Conservation (phyloP, 2,329 filamentous ascomycete species). For the Cladosporium sp. region DNA sequence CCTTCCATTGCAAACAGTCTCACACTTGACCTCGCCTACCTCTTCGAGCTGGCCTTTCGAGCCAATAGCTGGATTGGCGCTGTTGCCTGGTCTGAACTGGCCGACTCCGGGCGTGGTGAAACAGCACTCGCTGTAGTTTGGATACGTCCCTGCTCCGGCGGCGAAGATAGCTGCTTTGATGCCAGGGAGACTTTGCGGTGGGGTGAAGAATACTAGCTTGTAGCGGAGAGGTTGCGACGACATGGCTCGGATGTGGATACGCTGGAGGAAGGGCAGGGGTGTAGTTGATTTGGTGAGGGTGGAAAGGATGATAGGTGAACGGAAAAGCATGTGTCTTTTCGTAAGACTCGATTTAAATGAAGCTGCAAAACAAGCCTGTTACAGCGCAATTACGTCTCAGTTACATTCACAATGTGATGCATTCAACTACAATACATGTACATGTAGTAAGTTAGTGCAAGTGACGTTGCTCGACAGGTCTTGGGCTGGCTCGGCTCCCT, state of each 20-base stretch:
- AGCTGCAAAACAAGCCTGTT: too few species aligned
- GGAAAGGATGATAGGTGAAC: too few species aligned
- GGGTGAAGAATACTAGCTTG: slow-evolving; percentile 46
- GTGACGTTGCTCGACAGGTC: too few species aligned
- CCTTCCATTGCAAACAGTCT: slow-evolving; percentile 59
- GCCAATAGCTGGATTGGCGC: slow-evolving; percentile 62
- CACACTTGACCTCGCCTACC: slow-evolving; percentile 58
- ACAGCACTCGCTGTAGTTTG: slow-evolving; percentile 43
- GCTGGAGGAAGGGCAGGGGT: too few species aligned
- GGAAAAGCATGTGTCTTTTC: too few species aligned
- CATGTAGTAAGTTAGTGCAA: too few species aligned
- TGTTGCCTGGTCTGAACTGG: slow-evolving; percentile 61
- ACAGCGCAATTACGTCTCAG: too few species aligned
- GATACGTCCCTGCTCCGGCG: slow-evolving; percentile 42
- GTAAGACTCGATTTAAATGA: too few species aligned
- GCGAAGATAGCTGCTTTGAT: slow-evolving; percentile 44
- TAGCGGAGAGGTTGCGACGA: slow-evolving; percentile 20
- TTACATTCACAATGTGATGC: too few species aligned
- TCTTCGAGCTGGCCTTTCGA: slow-evolving; percentile 54
- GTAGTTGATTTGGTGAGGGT: too few species aligned
- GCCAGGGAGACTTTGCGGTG: slow-evolving; percentile 32
- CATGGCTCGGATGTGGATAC: background rate
- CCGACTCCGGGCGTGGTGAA: slow-evolving; percentile 51
- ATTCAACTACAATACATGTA: too few species aligned
- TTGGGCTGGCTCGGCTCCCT: too few species aligned